Evolutionary conservation across 495 filamentous ascomycete species (phyloP), one percentile per base, ranked within the genome.

Genomic region (Neurospora sp.): DNA sequence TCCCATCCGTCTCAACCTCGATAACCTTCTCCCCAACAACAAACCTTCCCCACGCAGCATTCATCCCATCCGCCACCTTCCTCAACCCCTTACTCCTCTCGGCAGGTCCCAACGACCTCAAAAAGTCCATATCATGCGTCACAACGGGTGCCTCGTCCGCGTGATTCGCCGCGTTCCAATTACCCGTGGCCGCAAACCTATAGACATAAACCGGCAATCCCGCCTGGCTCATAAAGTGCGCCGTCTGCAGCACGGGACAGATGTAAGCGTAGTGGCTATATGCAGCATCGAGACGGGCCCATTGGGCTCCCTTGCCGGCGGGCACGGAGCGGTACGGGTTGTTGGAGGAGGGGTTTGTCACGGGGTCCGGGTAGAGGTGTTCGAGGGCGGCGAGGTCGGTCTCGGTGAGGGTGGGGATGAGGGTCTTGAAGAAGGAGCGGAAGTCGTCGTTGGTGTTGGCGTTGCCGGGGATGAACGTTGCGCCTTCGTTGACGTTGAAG

Each of bases 261-360:
- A 90, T 87, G 71, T 91, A 91, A 0, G 89, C 89, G 78, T 91
- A 92, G 74, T 92, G 88, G 0, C 82, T 86, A 71, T 91, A 92
- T 0, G 87, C 88, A 38, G 88, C 86, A 73, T 91, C 88, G 11
- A 90, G 81, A 9, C 90, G 83, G 46, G 84, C 84, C 75, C 85
- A 91, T 76, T 92, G 88, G 5, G 80, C 41, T 0, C 89, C 89
- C 8, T 87, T 78, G 5, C 79, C 80, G 18, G 74, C 10, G 2
- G 82, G 83, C 44, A 76, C 72, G 79, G 31, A 27, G 8, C 27
- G 35, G 76, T 80, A 81, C 4, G 78, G 83, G 73, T 12, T 79
- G 35, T 8, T 69, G 39, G 35, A 37, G 35, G 35, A 37, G 10
- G 73, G 39, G 20, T 76, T 10, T 18, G 72, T 78, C 35, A 78